Evolutionary conservation across 345 rosid genomes (phyloP), one percentile per base, ranked within the genome.

Genomic region (Aquilaria yunnanensis): DNA sequence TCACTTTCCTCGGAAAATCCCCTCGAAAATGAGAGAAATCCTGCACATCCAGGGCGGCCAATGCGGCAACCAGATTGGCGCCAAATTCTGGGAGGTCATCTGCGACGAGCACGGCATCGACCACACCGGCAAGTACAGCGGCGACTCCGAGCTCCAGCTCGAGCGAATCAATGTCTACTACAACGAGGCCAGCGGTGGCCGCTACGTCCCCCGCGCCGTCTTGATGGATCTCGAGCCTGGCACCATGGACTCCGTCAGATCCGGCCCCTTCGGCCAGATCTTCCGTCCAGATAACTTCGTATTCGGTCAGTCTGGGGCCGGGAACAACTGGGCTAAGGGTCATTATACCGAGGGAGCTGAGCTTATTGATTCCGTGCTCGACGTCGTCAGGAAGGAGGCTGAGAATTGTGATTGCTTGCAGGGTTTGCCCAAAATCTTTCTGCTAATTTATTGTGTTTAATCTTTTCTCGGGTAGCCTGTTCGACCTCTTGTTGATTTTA

Each of bases 341-440:
- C 66, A 63, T 29, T 63, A 63, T 32, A 63, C 66, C 5, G 66
- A 63, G 59, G 59, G 66, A 11, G 66, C 66, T 12, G 59, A 63
- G 41, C 66, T 54, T 2, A 64, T 64, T 45, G 67, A 54, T 46
- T 54, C 67, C 31, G 67, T 54, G 54, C 67, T 64, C 14, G 67
- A 64, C 34, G 54, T 64, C 45, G 60, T 64, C 8, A 46, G 67
- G 9, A 64, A 64, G 23, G 67, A 64, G 45, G 60, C 67, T 55
- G 67, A 64, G 54, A 64, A 64, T 47, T 64, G 67, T 46, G 67
- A 64, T 47, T 54, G 67, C 23, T 47, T 64, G 51, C 67, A 64
- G 34, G 67, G 67, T 64, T 46, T 31, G 10, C 16, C 4, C 16
- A 50, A 12, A 12, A 43, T 13, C 54, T 50, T 14, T 5, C 10